A percentile compares a stretch with the other conserved stretches of the same genome.
These are phyloP conservation scores for Hygrocybe punicea DNA, from an alignment of 768 basidiomycete genomes.

Conservation along the genomic window DNA sequence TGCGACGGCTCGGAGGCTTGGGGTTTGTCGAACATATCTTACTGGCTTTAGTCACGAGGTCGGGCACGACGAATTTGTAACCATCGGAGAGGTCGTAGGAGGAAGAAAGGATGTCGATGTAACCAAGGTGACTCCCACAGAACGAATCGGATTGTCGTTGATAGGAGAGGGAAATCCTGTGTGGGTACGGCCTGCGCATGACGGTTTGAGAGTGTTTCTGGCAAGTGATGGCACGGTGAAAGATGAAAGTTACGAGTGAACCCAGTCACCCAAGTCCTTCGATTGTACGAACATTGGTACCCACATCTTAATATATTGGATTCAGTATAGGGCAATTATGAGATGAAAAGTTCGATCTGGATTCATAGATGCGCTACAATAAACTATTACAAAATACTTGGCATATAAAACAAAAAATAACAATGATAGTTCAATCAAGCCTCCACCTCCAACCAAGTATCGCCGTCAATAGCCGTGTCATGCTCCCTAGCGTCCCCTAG, in stretches of 20 bases:
- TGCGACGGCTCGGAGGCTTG: constrained; percentile 50
- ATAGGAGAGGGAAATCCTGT: constrained; percentile 45
- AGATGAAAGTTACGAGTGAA: constrained; percentile 51
- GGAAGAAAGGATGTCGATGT: constrained; percentile 28
- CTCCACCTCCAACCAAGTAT: too few species aligned
- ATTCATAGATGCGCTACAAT: too few species aligned
- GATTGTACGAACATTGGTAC: too few species aligned
- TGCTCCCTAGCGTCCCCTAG: neutral
- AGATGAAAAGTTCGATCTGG: too few species aligned
- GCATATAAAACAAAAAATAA: too few species aligned
- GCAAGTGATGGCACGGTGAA: constrained; percentile 37
- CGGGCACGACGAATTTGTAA: constrained; percentile 71
- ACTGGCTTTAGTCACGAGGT: constrained; percentile 76
- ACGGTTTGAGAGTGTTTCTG: constrained; percentile 62
- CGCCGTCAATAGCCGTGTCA: too few species aligned
- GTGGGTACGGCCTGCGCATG: constrained; percentile 73
- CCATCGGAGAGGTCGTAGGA: constrained; percentile 53
- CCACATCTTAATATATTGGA: too few species aligned
- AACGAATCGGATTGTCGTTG: constrained; percentile 43
- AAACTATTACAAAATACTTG: too few species aligned
- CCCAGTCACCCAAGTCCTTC: too few species aligned
- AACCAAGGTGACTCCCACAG: constrained; percentile 30
- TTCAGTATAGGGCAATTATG: too few species aligned
- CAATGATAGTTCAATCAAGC: too few species aligned
- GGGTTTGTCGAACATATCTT: constrained; percentile 63